These are phyloP conservation scores for Cutaneotrichosporon dermatis DNA, from an alignment of 1,284 basidiomycete genomes.

Conservation along the genomic window DNA sequence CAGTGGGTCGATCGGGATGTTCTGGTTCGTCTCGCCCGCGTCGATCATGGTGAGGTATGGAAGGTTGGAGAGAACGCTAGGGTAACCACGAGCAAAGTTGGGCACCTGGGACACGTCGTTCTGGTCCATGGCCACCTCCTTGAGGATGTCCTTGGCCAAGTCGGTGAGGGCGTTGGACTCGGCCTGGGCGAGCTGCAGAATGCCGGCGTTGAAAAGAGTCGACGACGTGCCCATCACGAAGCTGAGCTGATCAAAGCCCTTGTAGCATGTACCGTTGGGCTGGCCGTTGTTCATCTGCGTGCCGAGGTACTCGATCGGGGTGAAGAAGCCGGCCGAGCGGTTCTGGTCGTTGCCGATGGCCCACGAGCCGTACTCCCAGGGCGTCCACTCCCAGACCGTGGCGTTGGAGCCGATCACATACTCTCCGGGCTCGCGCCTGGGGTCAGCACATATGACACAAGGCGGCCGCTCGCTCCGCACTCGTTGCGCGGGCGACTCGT, in stretches of 20 bases:
- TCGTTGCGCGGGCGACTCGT: neutral
- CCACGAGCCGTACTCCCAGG: conserved; percentile 53
- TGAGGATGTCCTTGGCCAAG: conserved; percentile 20
- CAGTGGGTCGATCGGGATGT: conserved; percentile 54
- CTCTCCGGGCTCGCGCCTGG: conserved; percentile 48
- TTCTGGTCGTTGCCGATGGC: conserved; percentile 36
- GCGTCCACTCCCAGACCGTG: conserved; percentile 52
- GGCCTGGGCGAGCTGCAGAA: conserved; percentile 27
- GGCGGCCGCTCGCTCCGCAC: too few relatives aligned
- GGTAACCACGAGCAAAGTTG: conserved; percentile 33
- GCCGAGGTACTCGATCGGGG: conserved; percentile 45
- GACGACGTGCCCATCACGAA: conserved; percentile 51
- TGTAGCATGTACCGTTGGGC: conserved; percentile 39
- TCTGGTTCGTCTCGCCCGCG: conserved; percentile 52
- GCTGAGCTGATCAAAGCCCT: conserved; percentile 48
- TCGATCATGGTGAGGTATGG: conserved; percentile 51
- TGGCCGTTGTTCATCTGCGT: conserved; percentile 38
- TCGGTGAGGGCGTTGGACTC: conserved; percentile 23
- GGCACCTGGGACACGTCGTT: conserved; percentile 51
- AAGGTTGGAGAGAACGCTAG: conserved; percentile 38
- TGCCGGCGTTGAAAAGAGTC: conserved; percentile 42
- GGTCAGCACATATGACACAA: neutral
- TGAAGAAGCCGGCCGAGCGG: conserved; percentile 44
- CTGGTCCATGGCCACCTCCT: conserved; percentile 37
- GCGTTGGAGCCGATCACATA: conserved; percentile 48